Conservation (phyloP, 2,329 filamentous ascomycete species). For the Colletotrichum costaricense region DNA sequence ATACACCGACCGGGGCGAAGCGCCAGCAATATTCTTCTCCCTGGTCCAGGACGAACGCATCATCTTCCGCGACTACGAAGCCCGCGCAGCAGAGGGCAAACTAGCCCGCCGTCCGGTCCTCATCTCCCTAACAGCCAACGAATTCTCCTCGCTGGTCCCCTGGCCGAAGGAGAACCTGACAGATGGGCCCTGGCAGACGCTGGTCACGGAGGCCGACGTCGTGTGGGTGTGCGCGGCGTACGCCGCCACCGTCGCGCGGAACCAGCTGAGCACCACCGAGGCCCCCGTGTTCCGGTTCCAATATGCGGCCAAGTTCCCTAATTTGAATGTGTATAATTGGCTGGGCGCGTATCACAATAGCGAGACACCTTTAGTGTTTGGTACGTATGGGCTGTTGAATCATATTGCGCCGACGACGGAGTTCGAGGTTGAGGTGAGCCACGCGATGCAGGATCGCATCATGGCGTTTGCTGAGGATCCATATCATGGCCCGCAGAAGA, state of each 20-base stretch:
- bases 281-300: constrained; percentile 51
- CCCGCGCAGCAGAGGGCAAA: constrained; percentile 39
- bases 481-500: constrained; percentile 38
- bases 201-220: constrained; percentile 28
- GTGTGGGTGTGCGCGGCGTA: constrained; percentile 43
- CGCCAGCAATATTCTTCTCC: constrained; percentile 41
- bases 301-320: constrained; percentile 54
- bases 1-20: constrained; percentile 39
- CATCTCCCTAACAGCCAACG: constrained; percentile 48
- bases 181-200: constrained; percentile 41
- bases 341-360: constrained; percentile 54
- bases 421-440: constrained; percentile 40
- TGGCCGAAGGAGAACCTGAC: constrained; percentile 43
- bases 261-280: constrained; percentile 36
- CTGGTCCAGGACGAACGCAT: constrained; percentile 42
- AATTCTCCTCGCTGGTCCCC: constrained; percentile 42
- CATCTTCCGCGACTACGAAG: constrained; percentile 46
- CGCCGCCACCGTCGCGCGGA: constrained; percentile 42
- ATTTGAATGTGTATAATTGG: constrained; percentile 51
- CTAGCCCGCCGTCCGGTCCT: constrained; percentile 43
- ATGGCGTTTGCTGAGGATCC: constrained; percentile 42
- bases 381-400: constrained; percentile 45
- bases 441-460: constrained; percentile 42
- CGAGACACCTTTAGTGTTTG: constrained; percentile 52
- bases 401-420: constrained; percentile 39